Evolutionary conservation across 805 yeast species (phyloP).

Genomic region (Cyberlindnera americana): DNA sequence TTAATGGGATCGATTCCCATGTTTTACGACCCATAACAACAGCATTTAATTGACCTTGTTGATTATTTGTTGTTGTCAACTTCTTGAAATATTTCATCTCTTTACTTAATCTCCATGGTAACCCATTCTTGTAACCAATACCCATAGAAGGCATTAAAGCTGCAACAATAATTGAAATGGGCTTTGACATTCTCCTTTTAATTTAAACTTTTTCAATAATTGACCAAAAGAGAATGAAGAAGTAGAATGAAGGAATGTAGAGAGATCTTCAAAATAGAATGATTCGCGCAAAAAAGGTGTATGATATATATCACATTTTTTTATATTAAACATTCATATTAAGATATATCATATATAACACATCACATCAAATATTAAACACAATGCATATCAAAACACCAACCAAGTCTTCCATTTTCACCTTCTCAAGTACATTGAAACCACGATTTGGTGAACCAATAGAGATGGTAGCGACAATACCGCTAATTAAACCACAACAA

Average conservation of each 20-base stretch:
- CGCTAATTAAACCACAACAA: background rate
- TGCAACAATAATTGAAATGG: slow-evolving; percentile 74
- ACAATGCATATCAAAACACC: too few species aligned
- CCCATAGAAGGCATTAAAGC: slow-evolving; percentile 78
- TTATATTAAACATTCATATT: too few species aligned
- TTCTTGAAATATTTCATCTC: slow-evolving; percentile 85
- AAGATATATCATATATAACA: background rate
- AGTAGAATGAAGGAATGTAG: too few species aligned
- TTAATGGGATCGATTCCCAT: slow-evolving; percentile 88
- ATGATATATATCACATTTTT: background rate
- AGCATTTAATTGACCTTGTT: slow-evolving; percentile 45
- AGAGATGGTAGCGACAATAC: background rate
- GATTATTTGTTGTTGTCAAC: slow-evolving; percentile 48
- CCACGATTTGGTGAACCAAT: background rate
- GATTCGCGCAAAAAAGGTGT: background rate
- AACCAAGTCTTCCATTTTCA: background rate
- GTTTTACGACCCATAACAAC: slow-evolving; percentile 96
- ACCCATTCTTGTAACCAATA: slow-evolving; percentile 73
- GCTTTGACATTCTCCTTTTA: slow-evolving; percentile 20
- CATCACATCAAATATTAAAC: too few species aligned
- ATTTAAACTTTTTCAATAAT: too few species aligned
- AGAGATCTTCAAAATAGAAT: background rate
- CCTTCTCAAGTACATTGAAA: background rate
- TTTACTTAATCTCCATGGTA: slow-evolving; percentile 84
- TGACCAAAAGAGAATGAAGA: background rate